Conservation (phyloP, 163 green algal genomes). For the Prototheca wickerhamii region DNA sequence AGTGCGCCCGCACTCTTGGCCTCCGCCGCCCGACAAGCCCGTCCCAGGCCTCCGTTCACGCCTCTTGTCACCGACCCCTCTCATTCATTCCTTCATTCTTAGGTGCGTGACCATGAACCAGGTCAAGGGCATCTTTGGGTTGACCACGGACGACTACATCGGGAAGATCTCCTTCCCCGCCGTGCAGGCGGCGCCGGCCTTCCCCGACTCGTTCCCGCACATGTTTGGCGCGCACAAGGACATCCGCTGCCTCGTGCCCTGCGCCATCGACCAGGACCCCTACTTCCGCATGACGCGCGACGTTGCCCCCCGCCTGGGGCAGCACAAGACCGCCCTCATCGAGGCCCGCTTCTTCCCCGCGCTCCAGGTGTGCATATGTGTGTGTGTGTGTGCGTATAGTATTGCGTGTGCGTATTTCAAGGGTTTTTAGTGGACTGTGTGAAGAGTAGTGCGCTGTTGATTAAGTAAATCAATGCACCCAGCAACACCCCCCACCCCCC, state of each 20-base stretch:
- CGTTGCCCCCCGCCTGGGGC: slow-evolving; percentile 77
- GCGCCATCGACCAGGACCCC: slow-evolving; percentile 84
- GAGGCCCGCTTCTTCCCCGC: slow-evolving; percentile 97
- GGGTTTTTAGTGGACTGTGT: too few species aligned
- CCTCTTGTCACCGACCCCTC: background rate
- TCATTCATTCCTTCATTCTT: background rate
- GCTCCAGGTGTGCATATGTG: slow-evolving; percentile 59
- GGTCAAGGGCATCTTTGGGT: slow-evolving; percentile 90
- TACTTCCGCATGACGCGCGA: slow-evolving; percentile 98
- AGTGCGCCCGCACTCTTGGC: too few species aligned
- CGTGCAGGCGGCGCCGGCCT: slow-evolving; percentile 80
- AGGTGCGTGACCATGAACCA: slow-evolving; percentile 68
- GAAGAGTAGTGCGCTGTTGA: too few species aligned
- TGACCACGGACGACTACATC: slow-evolving; percentile 84
- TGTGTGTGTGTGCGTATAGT: background rate
- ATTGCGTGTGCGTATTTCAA: background rate
- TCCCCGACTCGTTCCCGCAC: slow-evolving; percentile 90
- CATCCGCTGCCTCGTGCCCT: slow-evolving; percentile 65
- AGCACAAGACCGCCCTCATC: slow-evolving; percentile 90
- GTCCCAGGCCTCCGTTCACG: background rate
- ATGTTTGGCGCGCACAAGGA: slow-evolving; percentile 83
- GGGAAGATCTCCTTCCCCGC: slow-evolving; percentile 92
- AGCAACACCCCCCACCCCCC: background rate
- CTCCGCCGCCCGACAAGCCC: too few species aligned
- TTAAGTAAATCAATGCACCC: background rate